Evolutionary conservation across 192 early-diverging fungal species (phyloP).

Genomic region (Dissophora ornata): DNA sequence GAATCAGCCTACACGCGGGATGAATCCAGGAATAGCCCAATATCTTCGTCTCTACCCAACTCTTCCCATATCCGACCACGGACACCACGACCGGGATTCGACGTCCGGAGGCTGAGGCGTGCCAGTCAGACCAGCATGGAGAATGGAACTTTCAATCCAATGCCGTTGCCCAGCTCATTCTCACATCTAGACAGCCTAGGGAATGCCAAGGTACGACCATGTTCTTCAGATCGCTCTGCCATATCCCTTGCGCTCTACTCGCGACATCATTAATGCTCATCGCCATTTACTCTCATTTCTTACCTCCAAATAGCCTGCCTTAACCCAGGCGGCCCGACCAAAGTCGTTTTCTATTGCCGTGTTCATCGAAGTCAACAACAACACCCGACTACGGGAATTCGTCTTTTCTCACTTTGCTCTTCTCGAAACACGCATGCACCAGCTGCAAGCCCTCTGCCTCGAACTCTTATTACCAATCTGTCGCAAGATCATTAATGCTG

Average conservation of each 20-base stretch:
- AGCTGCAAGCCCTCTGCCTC: conserved; percentile 61
- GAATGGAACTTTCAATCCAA: conserved; percentile 66
- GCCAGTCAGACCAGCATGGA: conserved; percentile 69
- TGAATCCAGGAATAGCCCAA: neutral
- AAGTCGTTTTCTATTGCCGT: conserved; percentile 65
- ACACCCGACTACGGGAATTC: conserved; percentile 60
- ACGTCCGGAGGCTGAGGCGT: conserved; percentile 53
- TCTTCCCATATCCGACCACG: conserved; percentile 22
- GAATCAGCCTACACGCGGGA: conserved; percentile 40
- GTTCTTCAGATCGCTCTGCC: neutral
- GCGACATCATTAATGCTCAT: neutral
- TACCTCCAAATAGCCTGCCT: conserved; percentile 23
- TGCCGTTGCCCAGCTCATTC: conserved; percentile 59
- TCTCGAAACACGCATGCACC: conserved; percentile 66
- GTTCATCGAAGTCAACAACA: conserved; percentile 61
- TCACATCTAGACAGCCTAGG: conserved; percentile 45
- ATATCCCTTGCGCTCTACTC: neutral
- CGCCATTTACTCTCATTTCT: neutral
- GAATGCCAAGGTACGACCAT: conserved; percentile 31
- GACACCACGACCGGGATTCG: conserved; percentile 50
- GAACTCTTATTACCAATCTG: conserved; percentile 53
- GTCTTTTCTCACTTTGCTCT: conserved; percentile 70
- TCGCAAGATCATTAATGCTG: conserved; percentile 38
- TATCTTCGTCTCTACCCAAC: conserved; percentile 38
- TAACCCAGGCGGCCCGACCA: conserved; percentile 58